Conservation (phyloP, 345 rosid species). For the Firmiana major region DNA sequence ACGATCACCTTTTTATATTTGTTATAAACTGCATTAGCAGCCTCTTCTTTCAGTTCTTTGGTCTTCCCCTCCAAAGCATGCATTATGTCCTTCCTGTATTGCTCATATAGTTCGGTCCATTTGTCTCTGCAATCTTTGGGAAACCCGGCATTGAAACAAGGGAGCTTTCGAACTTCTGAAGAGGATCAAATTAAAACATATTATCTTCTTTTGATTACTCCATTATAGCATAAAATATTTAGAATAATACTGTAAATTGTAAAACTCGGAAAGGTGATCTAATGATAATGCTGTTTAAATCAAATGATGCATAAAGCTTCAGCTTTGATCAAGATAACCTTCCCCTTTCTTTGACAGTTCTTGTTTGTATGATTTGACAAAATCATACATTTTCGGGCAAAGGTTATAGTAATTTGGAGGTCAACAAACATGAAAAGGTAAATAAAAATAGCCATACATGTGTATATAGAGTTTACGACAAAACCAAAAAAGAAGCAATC, state of each 20-base stretch:
- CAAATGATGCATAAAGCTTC: neutral
- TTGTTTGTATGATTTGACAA: slow-evolving; percentile 29
- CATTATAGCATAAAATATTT: neutral
- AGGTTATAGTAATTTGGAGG: neutral
- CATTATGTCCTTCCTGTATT: slow-evolving; percentile 51
- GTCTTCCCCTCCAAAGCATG: slow-evolving; percentile 11
- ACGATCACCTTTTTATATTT: slow-evolving; percentile 55
- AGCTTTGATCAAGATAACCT: neutral
- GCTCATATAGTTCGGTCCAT: slow-evolving; percentile 32
- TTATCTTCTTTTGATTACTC: neutral
- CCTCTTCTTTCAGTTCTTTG: slow-evolving; percentile 8
- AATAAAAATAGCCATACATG: neutral
- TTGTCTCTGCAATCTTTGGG: slow-evolving; percentile 15
- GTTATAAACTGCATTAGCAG: slow-evolving; percentile 29
- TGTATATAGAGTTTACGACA: neutral
- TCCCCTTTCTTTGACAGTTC: slow-evolving; percentile 36
- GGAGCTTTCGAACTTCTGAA: slow-evolving; percentile 54
- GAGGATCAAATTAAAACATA: neutral
- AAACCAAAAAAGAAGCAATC: neutral
- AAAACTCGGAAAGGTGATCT: neutral
- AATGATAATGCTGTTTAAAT: neutral
- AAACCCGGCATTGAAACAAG: slow-evolving; percentile 32
- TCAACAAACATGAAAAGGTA: neutral
- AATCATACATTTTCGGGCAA: slow-evolving; percentile 38
- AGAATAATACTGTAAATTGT: too few species aligned